Base-by-base conservation (phyloP, 2,329 filamentous ascomycete species). In the Aspergillus ochraceoroseus region DNA sequence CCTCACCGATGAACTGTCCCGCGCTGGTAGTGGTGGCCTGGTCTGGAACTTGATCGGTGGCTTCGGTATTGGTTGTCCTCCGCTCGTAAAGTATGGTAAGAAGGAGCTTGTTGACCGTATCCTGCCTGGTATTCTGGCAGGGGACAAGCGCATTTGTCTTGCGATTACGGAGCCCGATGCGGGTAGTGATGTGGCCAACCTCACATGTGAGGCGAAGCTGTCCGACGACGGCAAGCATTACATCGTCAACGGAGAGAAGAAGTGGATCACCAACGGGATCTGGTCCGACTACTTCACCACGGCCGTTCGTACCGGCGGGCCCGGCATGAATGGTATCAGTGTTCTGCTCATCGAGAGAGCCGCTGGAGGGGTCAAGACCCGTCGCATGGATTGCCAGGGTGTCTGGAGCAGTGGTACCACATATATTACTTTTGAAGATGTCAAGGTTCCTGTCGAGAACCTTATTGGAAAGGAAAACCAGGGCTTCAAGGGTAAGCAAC, bases 211-310 rank as follows among this genome's bases (percentile, higher is more conserved):
- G 74, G 92, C 92, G 17, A 95, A 95, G 75, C 77, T 96, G 43
- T 86, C 79, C 49, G 85, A 92, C 55, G 92, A 98, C 58, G 92
- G 92, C 60, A 96, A 96, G 75, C 87, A 96, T 72, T 98, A 94
- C 70, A 96, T 96, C 54, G 92, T 98, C 69, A 98, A 96, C 61
- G 92, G 92, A 40, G 90, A 95, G 79, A 96, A 98, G 84, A 98
- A 98, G 73, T 96, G 92, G 90, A 96, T 96, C 67, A 96, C 90
- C 58, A 98, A 98, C 70, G 92, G 92, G 59, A 80, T 95, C 59
- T 95, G 88, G 87, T 79, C 76, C 48, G 92, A 98, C 67, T 98
- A 96, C 73, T 96, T 96, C 74, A 96, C 92, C 40, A 94, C 87
- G 9, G 92, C 90, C 17, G 92, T 98, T 26, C 83, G 92, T 46